Conservation (phyloP, 352 stramenopile species). For the Globisporangium parvum region DNA sequence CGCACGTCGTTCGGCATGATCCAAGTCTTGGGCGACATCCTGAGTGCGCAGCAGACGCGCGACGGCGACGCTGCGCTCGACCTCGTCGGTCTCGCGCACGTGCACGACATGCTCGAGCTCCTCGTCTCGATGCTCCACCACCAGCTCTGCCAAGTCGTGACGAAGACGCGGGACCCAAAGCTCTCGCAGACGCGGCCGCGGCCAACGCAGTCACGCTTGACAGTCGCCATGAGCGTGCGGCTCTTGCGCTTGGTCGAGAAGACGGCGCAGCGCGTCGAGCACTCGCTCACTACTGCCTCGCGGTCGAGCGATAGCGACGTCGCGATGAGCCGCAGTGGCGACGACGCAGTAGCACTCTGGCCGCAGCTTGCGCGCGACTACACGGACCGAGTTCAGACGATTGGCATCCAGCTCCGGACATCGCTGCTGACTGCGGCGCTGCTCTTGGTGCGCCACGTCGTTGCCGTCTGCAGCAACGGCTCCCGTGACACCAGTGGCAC, state of each 20-base stretch:
- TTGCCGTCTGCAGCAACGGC: conserved; percentile 12
- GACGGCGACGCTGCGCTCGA: conserved; percentile 36
- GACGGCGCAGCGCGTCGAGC: conserved; percentile 17
- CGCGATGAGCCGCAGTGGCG: conserved; percentile 1
- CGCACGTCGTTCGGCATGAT: conserved; percentile 67
- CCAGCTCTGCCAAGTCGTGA: conserved; percentile 49
- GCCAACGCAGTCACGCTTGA: conserved; percentile 19
- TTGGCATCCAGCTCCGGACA: conserved; percentile 25
- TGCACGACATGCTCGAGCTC: conserved; percentile 46
- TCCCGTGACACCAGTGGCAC: background rate
- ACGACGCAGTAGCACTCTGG: conserved; percentile 15
- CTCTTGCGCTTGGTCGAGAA: conserved; percentile 26
- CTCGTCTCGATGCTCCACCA: conserved; percentile 73
- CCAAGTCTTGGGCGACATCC: conserved; percentile 48
- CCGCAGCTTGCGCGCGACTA: conserved; percentile 25
- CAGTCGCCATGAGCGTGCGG: conserved; percentile 21
- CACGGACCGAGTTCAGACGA: conserved; percentile 16
- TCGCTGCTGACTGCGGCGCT: conserved; percentile 46
- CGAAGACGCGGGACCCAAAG: conserved; percentile 56
- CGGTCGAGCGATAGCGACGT: conserved; percentile 5
- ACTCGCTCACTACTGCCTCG: conserved; percentile 11
- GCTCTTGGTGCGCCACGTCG: conserved; percentile 46
- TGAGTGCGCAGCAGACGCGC: conserved; percentile 28
- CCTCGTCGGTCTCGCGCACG: conserved; percentile 40
- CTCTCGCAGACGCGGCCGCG: conserved; percentile 47